These are phyloP conservation scores for Penicillium nordicum DNA, from an alignment of 2,329 filamentous ascomycete species.

Conservation along the genomic window DNA sequence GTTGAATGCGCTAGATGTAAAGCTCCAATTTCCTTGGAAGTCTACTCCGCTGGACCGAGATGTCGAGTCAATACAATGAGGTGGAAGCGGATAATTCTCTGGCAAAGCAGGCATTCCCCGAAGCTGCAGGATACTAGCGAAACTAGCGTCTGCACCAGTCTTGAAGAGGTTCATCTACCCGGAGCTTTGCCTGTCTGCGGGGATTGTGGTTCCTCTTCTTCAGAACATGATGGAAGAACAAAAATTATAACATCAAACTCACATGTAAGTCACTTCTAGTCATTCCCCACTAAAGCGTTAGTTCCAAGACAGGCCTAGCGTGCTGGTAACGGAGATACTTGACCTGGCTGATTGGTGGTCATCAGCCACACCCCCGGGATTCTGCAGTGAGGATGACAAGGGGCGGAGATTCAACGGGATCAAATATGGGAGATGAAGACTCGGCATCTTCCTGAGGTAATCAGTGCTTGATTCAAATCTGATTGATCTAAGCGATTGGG, in stretches of 20 bases:
- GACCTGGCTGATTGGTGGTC: conserved; percentile 12
- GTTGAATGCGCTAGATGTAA: neutral
- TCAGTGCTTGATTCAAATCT: neutral
- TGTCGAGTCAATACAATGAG: neutral
- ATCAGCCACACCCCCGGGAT: neutral
- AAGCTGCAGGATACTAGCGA: neutral
- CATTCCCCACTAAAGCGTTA: conserved; percentile 5
- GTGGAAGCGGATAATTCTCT: neutral
- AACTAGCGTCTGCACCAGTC: conserved; percentile 5
- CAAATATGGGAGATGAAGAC: neutral
- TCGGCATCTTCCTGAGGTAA: neutral
- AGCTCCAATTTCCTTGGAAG: neutral
- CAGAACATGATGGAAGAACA: neutral
- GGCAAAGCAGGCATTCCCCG: neutral
- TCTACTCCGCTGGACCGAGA: neutral
- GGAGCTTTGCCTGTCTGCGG: neutral
- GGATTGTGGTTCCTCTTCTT: conserved; percentile 7
- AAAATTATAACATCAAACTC: neutral
- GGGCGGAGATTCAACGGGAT: conserved; percentile 20
- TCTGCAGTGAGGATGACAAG: conserved; percentile 11
- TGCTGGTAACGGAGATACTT: neutral
- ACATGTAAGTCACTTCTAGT: conserved; percentile 5
- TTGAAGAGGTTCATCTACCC: conserved; percentile 10
- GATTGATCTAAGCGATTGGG: neutral
- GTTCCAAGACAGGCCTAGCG: neutral